Evolutionary conservation across 306 rosid species (phyloP).

Genomic region (Citrullus colocynthis): DNA sequence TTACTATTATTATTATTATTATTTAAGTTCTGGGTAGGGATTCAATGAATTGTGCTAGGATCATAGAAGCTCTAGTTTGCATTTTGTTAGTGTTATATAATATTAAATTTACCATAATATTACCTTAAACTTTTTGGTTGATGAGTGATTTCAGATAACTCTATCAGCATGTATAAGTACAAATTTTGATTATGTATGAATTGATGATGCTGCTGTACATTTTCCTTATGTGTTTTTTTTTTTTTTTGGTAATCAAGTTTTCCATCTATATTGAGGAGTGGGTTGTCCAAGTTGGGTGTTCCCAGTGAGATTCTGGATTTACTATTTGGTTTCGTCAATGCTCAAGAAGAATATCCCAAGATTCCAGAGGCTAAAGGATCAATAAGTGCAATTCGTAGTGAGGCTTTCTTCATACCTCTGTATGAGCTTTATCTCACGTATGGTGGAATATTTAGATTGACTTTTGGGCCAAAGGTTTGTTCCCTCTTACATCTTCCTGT

Average conservation of each 20-base stretch:
- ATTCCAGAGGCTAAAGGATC: conserved; percentile 91
- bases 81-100: not conserved
- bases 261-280: conserved; percentile 36
- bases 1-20: not conserved
- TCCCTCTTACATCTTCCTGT: not conserved
- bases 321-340: conserved; percentile 37
- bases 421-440: conserved; percentile 80
- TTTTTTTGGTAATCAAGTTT: conserved; percentile 39
- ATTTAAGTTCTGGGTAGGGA: not conserved
- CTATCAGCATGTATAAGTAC: not conserved
- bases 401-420: conserved; percentile 84
- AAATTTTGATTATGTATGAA: not conserved
- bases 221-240: conserved; percentile 11
- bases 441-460: conserved; percentile 84
- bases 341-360: conserved; percentile 22
- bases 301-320: conserved; percentile 43
- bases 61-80: not conserved
- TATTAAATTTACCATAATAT: too few relatives aligned
- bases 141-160: not conserved
- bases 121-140: too few relatives aligned
- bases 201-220: not conserved
- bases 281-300: conserved; percentile 59
- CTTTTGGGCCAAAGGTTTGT: conserved; percentile 92
- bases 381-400: conserved; percentile 47
- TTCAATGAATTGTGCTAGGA: not conserved